Conservation (phyloP, 352 stramenopile genomes). For the Pythium utonaiense region DNA sequence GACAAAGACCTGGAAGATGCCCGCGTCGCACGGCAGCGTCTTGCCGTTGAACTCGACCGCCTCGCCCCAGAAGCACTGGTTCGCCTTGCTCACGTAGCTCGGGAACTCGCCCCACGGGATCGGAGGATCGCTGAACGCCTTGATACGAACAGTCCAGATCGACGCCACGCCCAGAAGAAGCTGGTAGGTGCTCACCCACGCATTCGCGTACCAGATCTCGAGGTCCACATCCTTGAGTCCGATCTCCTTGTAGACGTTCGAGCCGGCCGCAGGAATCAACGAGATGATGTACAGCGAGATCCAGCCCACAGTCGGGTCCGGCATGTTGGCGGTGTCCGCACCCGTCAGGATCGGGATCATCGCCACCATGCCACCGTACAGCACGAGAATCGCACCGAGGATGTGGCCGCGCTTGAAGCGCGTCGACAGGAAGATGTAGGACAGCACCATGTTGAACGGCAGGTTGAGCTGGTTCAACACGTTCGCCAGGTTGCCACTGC, state of each 20-base stretch:
- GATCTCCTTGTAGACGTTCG: constrained; percentile 90
- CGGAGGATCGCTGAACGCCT: constrained; percentile 74
- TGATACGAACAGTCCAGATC: constrained; percentile 79
- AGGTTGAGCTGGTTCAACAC: constrained; percentile 83
- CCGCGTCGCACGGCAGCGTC: constrained; percentile 51
- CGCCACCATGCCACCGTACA: constrained; percentile 83
- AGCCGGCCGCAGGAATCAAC: constrained; percentile 58
- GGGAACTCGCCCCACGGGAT: constrained; percentile 71
- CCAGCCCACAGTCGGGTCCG: constrained; percentile 71
- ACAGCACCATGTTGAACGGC: constrained; percentile 85
- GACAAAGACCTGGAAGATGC: constrained; percentile 70
- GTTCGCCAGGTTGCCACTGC: constrained; percentile 82
- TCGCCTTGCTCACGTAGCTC: constrained; percentile 59
- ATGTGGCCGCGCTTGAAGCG: constrained; percentile 83
- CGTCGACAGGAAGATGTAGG: constrained; percentile 74
- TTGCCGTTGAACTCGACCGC: constrained; percentile 64
- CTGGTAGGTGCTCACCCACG: constrained; percentile 85
- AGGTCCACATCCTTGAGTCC: constrained; percentile 84
- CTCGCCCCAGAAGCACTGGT: constrained; percentile 76
- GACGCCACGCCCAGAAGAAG: constrained; percentile 62
- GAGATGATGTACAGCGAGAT: constrained; percentile 79
- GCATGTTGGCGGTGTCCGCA: constrained; percentile 61
- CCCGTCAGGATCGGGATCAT: constrained; percentile 79
- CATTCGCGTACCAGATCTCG: constrained; percentile 88
- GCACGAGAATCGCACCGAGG: constrained; percentile 76